Conservation (phyloP, 805 yeast species). For the Pichia ethanolica region DNA sequence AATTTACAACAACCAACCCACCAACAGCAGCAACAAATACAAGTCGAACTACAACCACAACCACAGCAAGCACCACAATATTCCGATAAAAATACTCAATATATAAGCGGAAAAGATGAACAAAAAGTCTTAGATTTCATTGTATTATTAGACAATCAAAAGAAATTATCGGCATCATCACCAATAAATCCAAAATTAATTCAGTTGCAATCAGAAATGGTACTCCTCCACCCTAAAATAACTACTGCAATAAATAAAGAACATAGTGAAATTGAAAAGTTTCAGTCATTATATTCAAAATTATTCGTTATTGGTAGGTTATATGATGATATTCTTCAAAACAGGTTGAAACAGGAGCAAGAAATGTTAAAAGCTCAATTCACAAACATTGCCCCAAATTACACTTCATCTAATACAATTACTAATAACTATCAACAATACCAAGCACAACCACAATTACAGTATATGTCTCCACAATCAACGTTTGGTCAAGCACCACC, state of each 20-base stretch:
- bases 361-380: conserved; percentile 5
- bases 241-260: conserved; percentile 52
- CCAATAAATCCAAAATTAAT: conserved; percentile 42
- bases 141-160: conserved; percentile 48
- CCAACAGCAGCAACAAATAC: not conserved
- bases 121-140: conserved; percentile 63
- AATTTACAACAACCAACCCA: not conserved
- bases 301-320: conserved; percentile 65
- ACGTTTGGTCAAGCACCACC: conserved; percentile 2
- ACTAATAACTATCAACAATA: not conserved
- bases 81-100: too few relatives aligned
- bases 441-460: not conserved
- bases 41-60: not conserved
- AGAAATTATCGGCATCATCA: conserved; percentile 34
- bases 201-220: conserved; percentile 52
- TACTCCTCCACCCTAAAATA: conserved; percentile 61
- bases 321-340: conserved; percentile 71
- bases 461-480: conserved; percentile 6
- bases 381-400: not conserved
- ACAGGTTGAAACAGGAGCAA: conserved; percentile 31
- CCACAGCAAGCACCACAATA: not conserved
- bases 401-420: not conserved
- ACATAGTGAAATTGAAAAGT: conserved; percentile 52
- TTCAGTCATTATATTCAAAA: conserved; percentile 70
- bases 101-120: conserved; percentile 38